Conservation (phyloP, 257 asterid species). For the Lycium barbarum region DNA sequence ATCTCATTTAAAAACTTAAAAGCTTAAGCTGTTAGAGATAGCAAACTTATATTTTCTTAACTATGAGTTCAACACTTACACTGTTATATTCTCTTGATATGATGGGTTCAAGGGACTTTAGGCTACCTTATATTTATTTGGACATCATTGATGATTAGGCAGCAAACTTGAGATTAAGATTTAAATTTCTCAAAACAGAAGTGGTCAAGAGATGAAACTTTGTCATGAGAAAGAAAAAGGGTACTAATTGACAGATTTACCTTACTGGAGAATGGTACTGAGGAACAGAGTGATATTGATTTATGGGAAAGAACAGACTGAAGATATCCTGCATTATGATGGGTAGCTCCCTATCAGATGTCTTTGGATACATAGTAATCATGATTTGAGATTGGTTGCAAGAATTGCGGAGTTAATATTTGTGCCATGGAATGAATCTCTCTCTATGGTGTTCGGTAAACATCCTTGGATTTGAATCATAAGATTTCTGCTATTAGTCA, state of each 20-base stretch:
- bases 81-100: not conserved
- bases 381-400: not conserved
- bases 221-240: not conserved
- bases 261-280: conserved; percentile 7
- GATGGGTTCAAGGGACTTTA: not conserved
- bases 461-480: not conserved
- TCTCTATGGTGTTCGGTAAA: not conserved
- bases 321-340: not conserved
- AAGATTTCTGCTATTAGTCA: conserved; percentile 1
- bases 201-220: not conserved
- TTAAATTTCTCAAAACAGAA: not conserved
- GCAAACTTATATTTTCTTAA: not conserved
- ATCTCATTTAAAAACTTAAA: not conserved
- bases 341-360: not conserved
- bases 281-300: conserved; percentile 9
- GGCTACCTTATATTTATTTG: not conserved
- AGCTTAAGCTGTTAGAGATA: not conserved
- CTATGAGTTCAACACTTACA: not conserved
- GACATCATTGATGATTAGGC: not conserved
- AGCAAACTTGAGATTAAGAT: conserved; percentile 1
- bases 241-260: not conserved
- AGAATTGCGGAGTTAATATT: not conserved
- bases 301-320: not conserved
- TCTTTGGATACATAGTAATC: not conserved
- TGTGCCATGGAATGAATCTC: not conserved